Conservation (phyloP, 2,329 filamentous ascomycete species). For the Aspergillus unguis region DNA sequence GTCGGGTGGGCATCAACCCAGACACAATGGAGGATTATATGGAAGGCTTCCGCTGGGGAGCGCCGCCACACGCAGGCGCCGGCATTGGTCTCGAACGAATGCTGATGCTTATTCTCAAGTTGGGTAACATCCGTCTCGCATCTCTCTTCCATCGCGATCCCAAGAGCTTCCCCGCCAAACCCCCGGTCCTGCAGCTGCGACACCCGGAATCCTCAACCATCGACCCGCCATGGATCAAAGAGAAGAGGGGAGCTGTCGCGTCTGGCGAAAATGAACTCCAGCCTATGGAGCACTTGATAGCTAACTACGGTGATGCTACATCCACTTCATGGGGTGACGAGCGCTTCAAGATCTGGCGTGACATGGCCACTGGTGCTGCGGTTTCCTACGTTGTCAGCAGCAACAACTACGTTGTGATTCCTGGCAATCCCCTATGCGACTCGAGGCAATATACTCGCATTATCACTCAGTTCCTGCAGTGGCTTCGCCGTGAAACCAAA, state of each 20-base stretch:
- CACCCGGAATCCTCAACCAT: conserved; percentile 86
- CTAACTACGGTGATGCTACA: conserved; percentile 91
- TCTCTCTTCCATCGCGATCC: conserved; percentile 86
- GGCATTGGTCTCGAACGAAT: conserved; percentile 88
- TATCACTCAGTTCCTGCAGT: conserved; percentile 70
- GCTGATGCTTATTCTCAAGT: conserved; percentile 76
- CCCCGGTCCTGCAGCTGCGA: conserved; percentile 63
- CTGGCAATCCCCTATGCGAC: conserved; percentile 85
- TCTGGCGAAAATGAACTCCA: conserved; percentile 58
- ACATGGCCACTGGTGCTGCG: conserved; percentile 73
- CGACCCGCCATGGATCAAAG: conserved; percentile 59
- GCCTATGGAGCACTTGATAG: conserved; percentile 79
- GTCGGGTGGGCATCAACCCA: conserved; percentile 69
- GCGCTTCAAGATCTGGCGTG: conserved; percentile 83
- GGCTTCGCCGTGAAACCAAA: conserved; percentile 65
- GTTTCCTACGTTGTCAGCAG: conserved; percentile 76
- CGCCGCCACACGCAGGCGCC: conserved; percentile 83
- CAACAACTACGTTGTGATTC: conserved; percentile 72
- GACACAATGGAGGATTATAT: conserved; percentile 88
- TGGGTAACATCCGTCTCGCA: conserved; percentile 85
- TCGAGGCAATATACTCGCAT: conserved; percentile 70
- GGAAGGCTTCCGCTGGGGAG: conserved; percentile 80
- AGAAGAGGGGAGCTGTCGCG: conserved; percentile 39
- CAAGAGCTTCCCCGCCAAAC: conserved; percentile 72
- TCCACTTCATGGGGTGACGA: conserved; percentile 94